Conservation (phyloP, 129 eudicot species). For the Kitagawia praeruptora region DNA sequence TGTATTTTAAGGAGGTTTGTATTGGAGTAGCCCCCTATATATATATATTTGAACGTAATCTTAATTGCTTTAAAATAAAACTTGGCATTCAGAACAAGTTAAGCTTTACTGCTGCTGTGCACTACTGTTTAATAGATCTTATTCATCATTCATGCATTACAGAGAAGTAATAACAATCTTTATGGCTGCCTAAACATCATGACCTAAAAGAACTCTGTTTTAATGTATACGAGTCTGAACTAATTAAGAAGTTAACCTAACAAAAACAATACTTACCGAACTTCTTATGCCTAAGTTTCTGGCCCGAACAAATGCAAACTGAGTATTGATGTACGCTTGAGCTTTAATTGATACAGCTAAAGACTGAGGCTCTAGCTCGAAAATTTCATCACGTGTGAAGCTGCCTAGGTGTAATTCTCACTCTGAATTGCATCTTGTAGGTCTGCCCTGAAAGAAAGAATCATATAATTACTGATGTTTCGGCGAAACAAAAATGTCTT, state of each 20-base stretch:
- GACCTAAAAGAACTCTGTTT: not conserved
- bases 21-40: too few relatives aligned
- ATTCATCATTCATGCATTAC: not conserved
- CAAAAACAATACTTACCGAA: conserved; percentile 41
- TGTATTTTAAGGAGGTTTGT: too few relatives aligned
- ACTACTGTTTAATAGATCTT: not conserved
- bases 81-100: too few relatives aligned
- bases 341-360: conserved; percentile 74
- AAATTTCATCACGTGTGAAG: conserved; percentile 69
- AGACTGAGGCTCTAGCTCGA: conserved; percentile 79
- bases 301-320: conserved; percentile 78
- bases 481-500: not conserved
- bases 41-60: too few relatives aligned
- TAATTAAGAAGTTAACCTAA: not conserved
- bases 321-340: conserved; percentile 63
- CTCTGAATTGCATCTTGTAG: conserved; percentile 78
- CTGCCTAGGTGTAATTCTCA: conserved; percentile 71
- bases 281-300: conserved; percentile 78
- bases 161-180: not conserved
- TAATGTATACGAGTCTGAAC: not conserved
- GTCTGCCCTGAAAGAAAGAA: conserved; percentile 65
- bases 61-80: too few relatives aligned
- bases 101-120: too few relatives aligned
- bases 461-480: not conserved
- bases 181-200: not conserved